Evolutionary conservation across 495 filamentous ascomycete genomes (phyloP).

Genomic region (Penicillium egyptiacum): DNA sequence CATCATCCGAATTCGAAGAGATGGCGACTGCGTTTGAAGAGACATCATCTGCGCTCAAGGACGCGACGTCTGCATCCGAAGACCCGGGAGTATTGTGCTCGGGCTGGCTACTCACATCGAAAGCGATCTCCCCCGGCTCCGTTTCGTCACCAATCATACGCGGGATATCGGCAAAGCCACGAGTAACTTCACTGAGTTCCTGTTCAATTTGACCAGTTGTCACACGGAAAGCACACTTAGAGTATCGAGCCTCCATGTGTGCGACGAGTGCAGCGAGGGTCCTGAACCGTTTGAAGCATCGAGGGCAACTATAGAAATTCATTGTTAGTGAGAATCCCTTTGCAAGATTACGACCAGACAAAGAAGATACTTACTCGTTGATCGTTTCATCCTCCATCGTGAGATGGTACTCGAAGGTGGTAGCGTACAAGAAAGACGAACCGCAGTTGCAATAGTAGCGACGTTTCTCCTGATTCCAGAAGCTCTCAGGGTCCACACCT

Average conservation of each 20-base stretch:
- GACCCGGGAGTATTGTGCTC: neutral
- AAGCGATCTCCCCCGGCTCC: neutral
- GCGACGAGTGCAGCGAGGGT: slow-evolving; percentile 43
- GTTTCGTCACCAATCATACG: neutral
- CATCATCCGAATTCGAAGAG: neutral
- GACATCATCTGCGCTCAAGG: neutral
- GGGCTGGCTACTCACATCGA: slow-evolving; percentile 1
- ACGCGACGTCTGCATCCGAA: neutral
- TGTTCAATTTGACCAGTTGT: slow-evolving; percentile 32
- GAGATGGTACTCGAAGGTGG: slow-evolving; percentile 8
- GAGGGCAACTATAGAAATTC: slow-evolving; percentile 32
- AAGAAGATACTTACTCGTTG: slow-evolving; percentile 7
- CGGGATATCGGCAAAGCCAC: slow-evolving; percentile 43
- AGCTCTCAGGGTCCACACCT: slow-evolving; percentile 16
- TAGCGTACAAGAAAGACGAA: slow-evolving; percentile 15
- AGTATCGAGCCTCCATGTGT: slow-evolving; percentile 49
- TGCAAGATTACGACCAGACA: neutral
- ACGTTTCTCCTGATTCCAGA: slow-evolving; percentile 27
- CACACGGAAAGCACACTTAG: slow-evolving; percentile 45
- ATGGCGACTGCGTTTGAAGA: neutral
- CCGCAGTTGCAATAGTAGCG: slow-evolving; percentile 31
- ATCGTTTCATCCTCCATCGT: neutral
- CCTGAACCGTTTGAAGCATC: slow-evolving; percentile 48
- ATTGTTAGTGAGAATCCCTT: neutral
- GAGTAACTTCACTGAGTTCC: slow-evolving; percentile 48